Base-by-base conservation (phyloP, 306 rosid genomes). In the Begonia fuchsioides region DNA sequence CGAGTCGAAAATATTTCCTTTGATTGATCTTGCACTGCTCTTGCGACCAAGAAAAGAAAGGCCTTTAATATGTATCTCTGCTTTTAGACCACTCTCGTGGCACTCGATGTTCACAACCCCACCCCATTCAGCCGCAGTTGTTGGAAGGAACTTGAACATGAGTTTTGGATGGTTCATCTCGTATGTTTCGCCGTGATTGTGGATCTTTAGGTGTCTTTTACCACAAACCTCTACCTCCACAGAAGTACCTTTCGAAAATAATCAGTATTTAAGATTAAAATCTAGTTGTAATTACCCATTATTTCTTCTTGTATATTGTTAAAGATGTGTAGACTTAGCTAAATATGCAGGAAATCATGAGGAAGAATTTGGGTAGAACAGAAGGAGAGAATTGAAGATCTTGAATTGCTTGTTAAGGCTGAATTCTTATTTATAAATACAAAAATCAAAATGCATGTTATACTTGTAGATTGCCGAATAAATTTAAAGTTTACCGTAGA, bases 111-210 rank as follows among this genome's bases (percentile, higher is more conserved):
- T 41, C 12, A 41, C 14, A n/a, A n/a, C 14, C 45, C 45, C 45
- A 6, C 45, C 45, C 45, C 45, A 41, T 41, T 41, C 45, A 41
- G 45, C 45, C 5, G n/a, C 45, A 41, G 45, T 41, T 41, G 45
- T 2, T n/a, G 45, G 45, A 41, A 41, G 14, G 14, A 41, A 41
- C 3, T 41, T 41, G 45, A 41, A 41, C 45, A 41, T 1, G 5
- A 90, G 73, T 12, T 69, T 63, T 17, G 94, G 97, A 14, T 62
- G 38, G 58, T 76, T 76, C 95, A 76, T 78, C 56, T 62, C 78
- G 57, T 90, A 90, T 13, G 93, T 84, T 62, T 90, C 97, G 46
- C 84, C 69, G 16, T 84, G 92, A 56, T 79, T 79, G 68, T 50
- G 39, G 12, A 90, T 93, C 64, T 63, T 90, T 62, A 90, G 58